Evolutionary conservation across 495 filamentous ascomycete genomes (phyloP), one percentile per base, ranked within the genome.

Genomic region (Podospora pseudocomata): DNA sequence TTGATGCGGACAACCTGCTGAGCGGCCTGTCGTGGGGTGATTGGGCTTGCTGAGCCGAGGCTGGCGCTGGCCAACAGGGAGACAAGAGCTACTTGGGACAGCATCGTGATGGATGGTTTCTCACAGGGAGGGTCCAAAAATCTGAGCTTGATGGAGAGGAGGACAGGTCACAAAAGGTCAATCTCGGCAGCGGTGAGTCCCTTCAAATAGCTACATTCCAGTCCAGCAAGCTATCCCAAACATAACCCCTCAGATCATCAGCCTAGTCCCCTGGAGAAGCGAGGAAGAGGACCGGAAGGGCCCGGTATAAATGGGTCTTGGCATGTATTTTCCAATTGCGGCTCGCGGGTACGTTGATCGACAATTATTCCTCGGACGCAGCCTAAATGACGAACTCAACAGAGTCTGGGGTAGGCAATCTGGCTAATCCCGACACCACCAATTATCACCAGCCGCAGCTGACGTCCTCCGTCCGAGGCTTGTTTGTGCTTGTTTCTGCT

Each of bases 1-100:
- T 72, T 75, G 60, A 78, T 69, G 11, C 67, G 66, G 55, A 78
- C 74, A 20, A 79, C 74, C 59, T 79, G 77, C 0, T 70, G 67
- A 0, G 74, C 75, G 18, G 39, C 30, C 54, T 71, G 69, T 30
- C 69, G 69, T 16, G 65, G 61, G 20, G 60, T 2, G 6, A 68
- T 15, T 1, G 56, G 18, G 60, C 34, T 49, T 49, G 39, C 39
- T 49, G 39, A 49, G 9, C 39, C 39, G 6, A 49, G 39, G 39
- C 39, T 60, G 3, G n/a, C 64, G 39, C 27, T 23, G 60, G 55
- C 60, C 30, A 58, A 26, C 7, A 23, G 2, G 30, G 63, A 59
- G 18, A 71, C 13, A 26, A 71, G 16, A 34, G 39, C 13, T 11
- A 49, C 39, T 49, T 49, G 39, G 39, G 39, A 49, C 39, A 49